Base-by-base conservation (phyloP, 768 basidiomycete species). In the Boletus insuetus region DNA sequence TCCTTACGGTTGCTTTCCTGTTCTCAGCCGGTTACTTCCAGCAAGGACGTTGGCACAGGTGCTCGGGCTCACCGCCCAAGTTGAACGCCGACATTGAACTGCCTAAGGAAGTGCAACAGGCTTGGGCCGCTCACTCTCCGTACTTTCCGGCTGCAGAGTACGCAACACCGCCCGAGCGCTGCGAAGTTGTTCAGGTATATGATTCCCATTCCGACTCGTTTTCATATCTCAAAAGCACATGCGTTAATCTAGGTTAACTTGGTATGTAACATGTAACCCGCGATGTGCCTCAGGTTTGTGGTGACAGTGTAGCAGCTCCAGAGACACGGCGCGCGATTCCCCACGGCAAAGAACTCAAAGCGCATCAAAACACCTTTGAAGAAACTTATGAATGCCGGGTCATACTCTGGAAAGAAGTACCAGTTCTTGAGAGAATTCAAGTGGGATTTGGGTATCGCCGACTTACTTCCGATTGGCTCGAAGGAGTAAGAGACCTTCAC, bases 291-390 rank as follows among this genome's bases (percentile, higher is more conserved):
- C 19, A n/a, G 20, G n/a, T 17, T 37, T 35, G n/a, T 52, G 20
- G 11, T 56, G 35, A 69, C 52, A 7, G 19, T 12, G 22, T 31
- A 34, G 16, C 29, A 92, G 90, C 73, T 94, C 10, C 86, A 92
- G 70, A 77, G 91, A 12, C 91, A 94, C 63, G 91, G 90, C 3
- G 83, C 89, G 1, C 82, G 91, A 32, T 92, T 78, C 61, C 91
- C 91, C 0, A 92, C 90, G 0, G 59, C 65, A 0, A 75, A 76
- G 2, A 77, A 81, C 12, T 66, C 76, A 2, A 59, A 63, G 11
- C 52, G 57, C 29, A 87, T 88, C 10, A 58, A 68, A 17, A 56
- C 64, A 5, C 77, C 85, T 0, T 62, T 94, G 10, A 55, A 64
- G 7, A 87, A 86, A 58, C 73, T 93, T 1, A 65, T 81, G 54